phyloP scores from a whole-genome alignment of 106 monocot genomes.

The Alisma plantagoaquatica region DNA sequence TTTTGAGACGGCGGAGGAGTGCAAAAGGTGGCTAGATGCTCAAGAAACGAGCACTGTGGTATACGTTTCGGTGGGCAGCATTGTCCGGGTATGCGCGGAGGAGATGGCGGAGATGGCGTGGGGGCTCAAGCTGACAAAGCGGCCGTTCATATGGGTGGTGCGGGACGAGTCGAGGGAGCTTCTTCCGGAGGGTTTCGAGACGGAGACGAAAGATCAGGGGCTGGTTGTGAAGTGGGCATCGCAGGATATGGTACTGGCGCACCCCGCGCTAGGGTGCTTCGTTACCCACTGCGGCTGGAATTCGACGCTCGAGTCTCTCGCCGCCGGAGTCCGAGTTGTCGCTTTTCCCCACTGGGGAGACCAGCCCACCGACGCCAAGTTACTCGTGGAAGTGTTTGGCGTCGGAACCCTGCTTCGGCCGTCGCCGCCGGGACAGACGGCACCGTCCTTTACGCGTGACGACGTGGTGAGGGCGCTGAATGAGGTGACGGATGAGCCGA shows the following conservation, averaged over 20 bases:
- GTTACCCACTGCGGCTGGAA: constrained; percentile 3
- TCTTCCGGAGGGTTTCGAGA: not conserved
- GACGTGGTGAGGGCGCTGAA: not conserved
- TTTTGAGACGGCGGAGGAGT: not conserved
- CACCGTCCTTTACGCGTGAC: not conserved
- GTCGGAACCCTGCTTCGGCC: not conserved
- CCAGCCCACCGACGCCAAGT: not conserved
- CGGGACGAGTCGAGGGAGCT: not conserved
- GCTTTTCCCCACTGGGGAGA: not conserved
- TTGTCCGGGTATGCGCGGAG: not conserved
- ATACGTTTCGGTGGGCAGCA: constrained; percentile 3
- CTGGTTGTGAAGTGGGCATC: not conserved
- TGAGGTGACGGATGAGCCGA: not conserved
- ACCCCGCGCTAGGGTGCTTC: not conserved
- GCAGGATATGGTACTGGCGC: not conserved
- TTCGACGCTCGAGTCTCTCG: not conserved
- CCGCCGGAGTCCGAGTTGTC: not conserved
- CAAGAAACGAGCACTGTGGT: not conserved
- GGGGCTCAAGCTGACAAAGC: not conserved
- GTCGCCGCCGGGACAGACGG: no score
- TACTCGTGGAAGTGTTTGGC: not conserved
- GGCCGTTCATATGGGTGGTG: not conserved
- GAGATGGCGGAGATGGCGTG: constrained; percentile 3
- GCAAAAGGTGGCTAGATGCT: not conserved
- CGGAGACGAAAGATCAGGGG: not conserved